Base-by-base conservation (phyloP, 2,329 filamentous ascomycete genomes). In the Calonectria naviculata region DNA sequence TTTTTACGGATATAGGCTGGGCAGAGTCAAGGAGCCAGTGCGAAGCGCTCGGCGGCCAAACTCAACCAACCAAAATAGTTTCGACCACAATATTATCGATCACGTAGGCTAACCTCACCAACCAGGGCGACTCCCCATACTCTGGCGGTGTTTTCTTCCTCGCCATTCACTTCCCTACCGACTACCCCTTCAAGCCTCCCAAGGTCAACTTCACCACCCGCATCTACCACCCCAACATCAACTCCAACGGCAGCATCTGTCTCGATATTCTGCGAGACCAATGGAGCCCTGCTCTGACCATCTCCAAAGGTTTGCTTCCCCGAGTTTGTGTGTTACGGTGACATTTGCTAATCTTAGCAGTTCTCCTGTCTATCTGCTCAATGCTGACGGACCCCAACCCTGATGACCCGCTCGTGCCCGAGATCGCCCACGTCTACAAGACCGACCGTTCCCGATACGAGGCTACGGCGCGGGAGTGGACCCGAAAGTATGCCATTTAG, bases 171-270 rank as follows among this genome's bases (percentile, higher is more conserved):
- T 98, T 99, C 90, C 97, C 97, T 78, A 99, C 97, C 90, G 97
- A 99, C 90, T 99, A 99, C 87, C 97, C 97, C 47, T 99, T 99
- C 91, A 99, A 99, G 93, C 97, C 97, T 74, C 97, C 97, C 79
- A 99, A 99, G 92, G 95, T 99, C 87, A 98, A 98, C 93, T 99
- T 99, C 91, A 98, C 95, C 80, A 99, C 97, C 76, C 94, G 96
- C 83, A 98, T 99, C 89, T 99, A 99, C 86, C 97, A 99, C 88
- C 97, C 97, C 81, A 99, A 99, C 88, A 99, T 99, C 95, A 99
- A 99, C 92, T 97, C 95, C 78, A 98, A 98, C 85, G 97, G 97
- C 86, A 98, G 95, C 87, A 99, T 99, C 86, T 99, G 97, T 86
- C 88, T 99, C 84, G 97, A 99, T 83, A 99, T 99, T 83, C 89